Evolutionary conservation across 2,329 filamentous ascomycete genomes (phyloP), one percentile per base, ranked within the genome.

Genomic region (Aspergillus persii): DNA sequence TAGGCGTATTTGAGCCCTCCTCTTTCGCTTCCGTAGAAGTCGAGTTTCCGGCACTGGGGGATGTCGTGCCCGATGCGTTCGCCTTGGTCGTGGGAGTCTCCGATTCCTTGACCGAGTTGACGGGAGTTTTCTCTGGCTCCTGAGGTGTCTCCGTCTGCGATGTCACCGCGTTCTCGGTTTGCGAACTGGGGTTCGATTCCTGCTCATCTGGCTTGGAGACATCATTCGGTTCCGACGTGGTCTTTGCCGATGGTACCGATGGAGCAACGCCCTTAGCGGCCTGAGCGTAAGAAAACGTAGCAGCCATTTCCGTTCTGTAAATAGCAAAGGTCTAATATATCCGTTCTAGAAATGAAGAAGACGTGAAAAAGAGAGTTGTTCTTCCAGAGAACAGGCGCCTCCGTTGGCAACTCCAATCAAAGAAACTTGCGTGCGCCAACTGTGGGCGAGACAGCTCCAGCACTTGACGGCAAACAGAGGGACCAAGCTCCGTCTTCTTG

Each of bases 221-320:
- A 53, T 68, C 71, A 54, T 65, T 68, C 49, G 68, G 65, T 29
- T 74, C 71, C 62, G 72, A 62, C 33, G 62, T 62, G 26, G 69
- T 54, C 69, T 83, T 83, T 68, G 76, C 78, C 30, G 78, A 70
- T 50, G 76, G 72, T 58, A 77, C 69, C 60, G 79, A 76, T 53
- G 82, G 72, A 57, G 84, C 79, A 69, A 89, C 85, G 71, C 93
- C 92, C 77, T 95, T 95, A 61, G 94, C 94, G 72, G 94, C 94
- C 83, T 96, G 92, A 70, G 94, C 94, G 77, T 98, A 98, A 61
- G 94, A 97, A 75, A 97, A 96, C 36, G 86, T 81, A 62, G 77
- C 70, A 64, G 75, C 75, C 81, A 83, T 82, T 62, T 62, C 61
- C 54, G 44, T 63, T 47, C 36, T 60, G 50, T 50, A 60, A 39